Evolutionary conservation across 1,284 basidiomycete species (phyloP), one percentile per base, ranked within the genome.

Genomic region (Sporisorium graminicola): DNA sequence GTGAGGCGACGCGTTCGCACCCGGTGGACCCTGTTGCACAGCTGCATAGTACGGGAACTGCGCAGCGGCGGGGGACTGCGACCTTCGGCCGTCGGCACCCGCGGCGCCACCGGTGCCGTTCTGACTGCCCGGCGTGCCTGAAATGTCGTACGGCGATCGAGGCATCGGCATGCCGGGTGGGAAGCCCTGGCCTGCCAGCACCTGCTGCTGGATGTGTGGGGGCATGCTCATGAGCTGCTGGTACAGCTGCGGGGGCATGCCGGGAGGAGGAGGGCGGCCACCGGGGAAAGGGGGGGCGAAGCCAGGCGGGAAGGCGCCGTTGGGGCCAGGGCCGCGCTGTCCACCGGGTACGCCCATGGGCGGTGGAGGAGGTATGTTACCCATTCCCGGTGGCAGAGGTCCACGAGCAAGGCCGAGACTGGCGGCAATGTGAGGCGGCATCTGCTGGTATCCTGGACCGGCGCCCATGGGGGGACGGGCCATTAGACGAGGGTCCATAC

Each of bases 201-300:
- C 58, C 46, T 81, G 79, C 61, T 80, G 78, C 60, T 82, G 80
- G 31, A 80, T 77, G 56, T 82, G 80, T 29, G 80, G 80, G 9
- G 80, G 80, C 59, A 82, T 67, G 58, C 58, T 67, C 80, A 82
- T 82, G 54, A 82, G 59, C 51, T 82, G 80, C 65, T 82, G 80
- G 65, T 82, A 80, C 37, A 82, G 43, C 55, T 82, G 80, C 20
- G 77, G 76, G 27, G 80, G 80, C 63, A 82, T 75, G 6, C 76
- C 76, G 5, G 74, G 74, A 37, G 78, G 76, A 29, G 67, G 65
- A 5, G 61, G 61, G 6, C 56, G 67, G 9, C 65, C 65, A 27
- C 72, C 72, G 6, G 65, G 67, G 6, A 62, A 64, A 58, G 69
- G 69, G 9, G 61, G 69, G 3, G 43, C 60, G 12, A 69, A 74